Evolutionary conservation across 441 rosid genomes (phyloP).

Genomic region (Adansonia grandidieri): DNA sequence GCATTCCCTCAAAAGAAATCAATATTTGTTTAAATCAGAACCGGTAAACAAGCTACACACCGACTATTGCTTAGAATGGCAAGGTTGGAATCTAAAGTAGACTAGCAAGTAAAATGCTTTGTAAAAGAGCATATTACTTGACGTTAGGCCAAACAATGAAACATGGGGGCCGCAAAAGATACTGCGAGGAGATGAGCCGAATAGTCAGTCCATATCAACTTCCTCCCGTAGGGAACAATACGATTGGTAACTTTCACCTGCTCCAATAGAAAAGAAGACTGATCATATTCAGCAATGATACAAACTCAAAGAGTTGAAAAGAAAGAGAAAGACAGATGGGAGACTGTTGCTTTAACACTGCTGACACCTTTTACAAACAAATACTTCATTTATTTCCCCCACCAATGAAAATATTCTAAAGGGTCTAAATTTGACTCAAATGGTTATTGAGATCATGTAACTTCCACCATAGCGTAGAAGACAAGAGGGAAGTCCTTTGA

Average conservation of each 20-base stretch:
- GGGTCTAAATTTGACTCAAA: neutral
- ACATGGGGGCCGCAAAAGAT: neutral
- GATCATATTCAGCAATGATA: neutral
- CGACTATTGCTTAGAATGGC: too few relatives aligned
- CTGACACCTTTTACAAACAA: neutral
- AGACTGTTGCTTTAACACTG: neutral
- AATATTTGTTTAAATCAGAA: neutral
- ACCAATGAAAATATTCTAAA: slow-evolving; percentile 3
- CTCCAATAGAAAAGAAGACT: neutral
- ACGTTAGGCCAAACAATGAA: neutral
- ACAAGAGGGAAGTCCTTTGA: slow-evolving; percentile 36
- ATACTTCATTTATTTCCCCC: neutral
- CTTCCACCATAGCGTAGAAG: slow-evolving; percentile 11
- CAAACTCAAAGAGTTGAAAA: neutral
- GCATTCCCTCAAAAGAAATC: neutral
- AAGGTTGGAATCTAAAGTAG: too few relatives aligned
- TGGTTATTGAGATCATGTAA: slow-evolving; percentile 21
- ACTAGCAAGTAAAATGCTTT: too few relatives aligned
- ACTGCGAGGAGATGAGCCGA: too few relatives aligned
- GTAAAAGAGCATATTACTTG: neutral
- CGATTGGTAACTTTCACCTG: neutral
- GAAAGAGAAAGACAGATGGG: neutral
- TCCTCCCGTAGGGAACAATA: neutral
- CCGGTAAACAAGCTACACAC: neutral
- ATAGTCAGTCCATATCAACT: neutral